phyloP scores from a whole-genome alignment of 495 filamentous ascomycete genomes.

The Hapsidospora chrysogenum region DNA sequence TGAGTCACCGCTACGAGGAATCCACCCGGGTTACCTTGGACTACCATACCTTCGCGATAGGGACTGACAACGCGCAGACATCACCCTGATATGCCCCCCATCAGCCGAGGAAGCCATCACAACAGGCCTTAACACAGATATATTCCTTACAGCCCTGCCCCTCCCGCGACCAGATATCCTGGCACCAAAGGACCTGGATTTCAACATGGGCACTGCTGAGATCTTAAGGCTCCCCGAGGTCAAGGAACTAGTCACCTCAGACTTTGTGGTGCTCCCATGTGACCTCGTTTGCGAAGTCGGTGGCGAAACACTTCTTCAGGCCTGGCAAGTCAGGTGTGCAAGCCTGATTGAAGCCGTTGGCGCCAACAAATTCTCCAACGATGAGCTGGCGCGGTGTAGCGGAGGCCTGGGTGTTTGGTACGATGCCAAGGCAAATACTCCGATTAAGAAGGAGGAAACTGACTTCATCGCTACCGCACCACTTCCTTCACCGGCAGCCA shows the following conservation, averaged over 20 bases:
- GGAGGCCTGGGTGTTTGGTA: conserved; percentile 83
- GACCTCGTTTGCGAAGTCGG: conserved; percentile 86
- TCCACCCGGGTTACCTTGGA: too few species aligned
- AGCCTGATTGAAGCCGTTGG: conserved; percentile 35
- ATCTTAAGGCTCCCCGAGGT: conserved; percentile 71
- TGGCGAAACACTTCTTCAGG: conserved; percentile 61
- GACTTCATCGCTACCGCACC: conserved; percentile 71
- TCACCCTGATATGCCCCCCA: conserved; percentile 69
- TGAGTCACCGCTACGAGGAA: conserved; percentile 24
- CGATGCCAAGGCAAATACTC: conserved; percentile 57
- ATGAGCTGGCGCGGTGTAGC: conserved; percentile 21
- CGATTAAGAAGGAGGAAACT: conserved; percentile 75
- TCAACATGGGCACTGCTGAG: conserved; percentile 75
- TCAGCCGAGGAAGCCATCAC: conserved; percentile 53
- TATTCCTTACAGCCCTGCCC: conserved; percentile 67
- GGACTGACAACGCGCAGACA: conserved; percentile 32
- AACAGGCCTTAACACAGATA: conserved; percentile 70
- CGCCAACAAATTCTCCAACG: conserved; percentile 14
- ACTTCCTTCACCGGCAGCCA: conserved; percentile 35
- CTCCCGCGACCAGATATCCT: conserved; percentile 58
- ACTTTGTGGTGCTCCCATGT: conserved; percentile 85
- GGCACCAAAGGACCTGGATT: conserved; percentile 50
- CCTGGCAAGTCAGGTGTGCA: conserved; percentile 79
- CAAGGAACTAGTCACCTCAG: conserved; percentile 49
- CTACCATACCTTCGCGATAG: neutral